These are phyloP conservation scores for Backusella circina DNA, from an alignment of 192 early-diverging fungal species.

Conservation along the genomic window DNA sequence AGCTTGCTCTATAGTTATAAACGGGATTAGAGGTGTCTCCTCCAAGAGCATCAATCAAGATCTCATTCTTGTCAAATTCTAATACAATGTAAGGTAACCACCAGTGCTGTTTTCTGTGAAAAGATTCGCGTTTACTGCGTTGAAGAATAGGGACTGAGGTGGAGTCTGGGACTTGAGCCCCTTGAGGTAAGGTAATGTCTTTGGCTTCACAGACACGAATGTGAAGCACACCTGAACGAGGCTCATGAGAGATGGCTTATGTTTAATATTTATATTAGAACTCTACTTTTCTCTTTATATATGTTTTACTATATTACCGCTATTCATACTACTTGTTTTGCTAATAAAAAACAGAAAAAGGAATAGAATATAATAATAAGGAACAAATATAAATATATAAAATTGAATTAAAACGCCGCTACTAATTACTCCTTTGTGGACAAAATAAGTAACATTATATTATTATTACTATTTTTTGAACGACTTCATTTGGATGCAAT, in stretches of 20 bases:
- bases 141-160: constrained; percentile 45
- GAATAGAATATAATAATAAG: constrained; percentile 1
- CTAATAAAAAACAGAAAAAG: background rate
- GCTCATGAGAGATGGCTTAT: background rate
- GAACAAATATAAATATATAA: constrained; percentile 5
- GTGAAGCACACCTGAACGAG: constrained; percentile 55
- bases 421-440: background rate
- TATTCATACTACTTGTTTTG: background rate
- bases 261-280: background rate
- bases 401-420: background rate
- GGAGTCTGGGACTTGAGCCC: constrained; percentile 44
- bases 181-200: constrained; percentile 67
- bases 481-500: too few relatives aligned
- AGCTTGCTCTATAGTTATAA: constrained; percentile 75
- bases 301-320: background rate
- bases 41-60: constrained; percentile 76
- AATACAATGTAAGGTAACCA: constrained; percentile 89
- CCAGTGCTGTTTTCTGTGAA: constrained; percentile 46
- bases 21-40: constrained; percentile 74
- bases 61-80: constrained; percentile 95
- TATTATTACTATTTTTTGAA: too few relatives aligned
- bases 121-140: constrained; percentile 53
- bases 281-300: background rate
- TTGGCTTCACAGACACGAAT: constrained; percentile 82
- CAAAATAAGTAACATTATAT: too few relatives aligned